These are phyloP conservation scores for Ophiostoma angusticollis DNA, from an alignment of 2,329 filamentous ascomycete genomes.

Conservation along the genomic window DNA sequence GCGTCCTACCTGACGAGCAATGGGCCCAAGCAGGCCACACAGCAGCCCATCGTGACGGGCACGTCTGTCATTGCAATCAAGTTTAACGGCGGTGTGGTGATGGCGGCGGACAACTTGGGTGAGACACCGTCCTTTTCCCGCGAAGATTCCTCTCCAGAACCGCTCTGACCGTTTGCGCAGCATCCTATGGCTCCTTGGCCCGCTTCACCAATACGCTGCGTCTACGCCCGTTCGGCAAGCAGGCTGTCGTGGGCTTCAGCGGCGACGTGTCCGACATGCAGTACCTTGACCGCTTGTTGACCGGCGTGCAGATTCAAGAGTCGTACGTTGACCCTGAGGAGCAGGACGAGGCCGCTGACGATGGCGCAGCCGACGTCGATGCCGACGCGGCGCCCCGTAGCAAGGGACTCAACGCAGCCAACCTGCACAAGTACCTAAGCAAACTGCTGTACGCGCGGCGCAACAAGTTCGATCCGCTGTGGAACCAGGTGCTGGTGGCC, in stretches of 20 bases:
- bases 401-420: conserved; percentile 67
- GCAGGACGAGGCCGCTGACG: conserved; percentile 24
- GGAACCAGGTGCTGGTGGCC: conserved; percentile 89
- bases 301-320: conserved; percentile 75
- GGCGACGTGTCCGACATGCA: conserved; percentile 99
- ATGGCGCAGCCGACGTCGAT: conserved; percentile 45
- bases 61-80: conserved; percentile 92
- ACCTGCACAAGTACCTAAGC: conserved; percentile 90
- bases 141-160: too few relatives aligned
- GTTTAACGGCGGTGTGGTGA: conserved; percentile 91
- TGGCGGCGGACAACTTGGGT: conserved; percentile 95
- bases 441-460: conserved; percentile 95
- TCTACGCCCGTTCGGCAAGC: conserved; percentile 74
- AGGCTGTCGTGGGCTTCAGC: conserved; percentile 81
- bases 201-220: conserved; percentile 96
- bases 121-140: too few relatives aligned
- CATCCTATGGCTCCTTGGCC: conserved; percentile 92
- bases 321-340: conserved; percentile 49
- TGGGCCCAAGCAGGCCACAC: conserved; percentile 72
- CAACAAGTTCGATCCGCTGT: conserved; percentile 90
- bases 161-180: too few relatives aligned
- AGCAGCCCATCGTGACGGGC: conserved; percentile 86
- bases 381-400: conserved; percentile 41
- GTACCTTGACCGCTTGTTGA: conserved; percentile 85
- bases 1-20: conserved; percentile 62